Evolutionary conservation across 2,329 filamentous ascomycete species (phyloP).

Genomic region (Ophiostoma sp.): DNA sequence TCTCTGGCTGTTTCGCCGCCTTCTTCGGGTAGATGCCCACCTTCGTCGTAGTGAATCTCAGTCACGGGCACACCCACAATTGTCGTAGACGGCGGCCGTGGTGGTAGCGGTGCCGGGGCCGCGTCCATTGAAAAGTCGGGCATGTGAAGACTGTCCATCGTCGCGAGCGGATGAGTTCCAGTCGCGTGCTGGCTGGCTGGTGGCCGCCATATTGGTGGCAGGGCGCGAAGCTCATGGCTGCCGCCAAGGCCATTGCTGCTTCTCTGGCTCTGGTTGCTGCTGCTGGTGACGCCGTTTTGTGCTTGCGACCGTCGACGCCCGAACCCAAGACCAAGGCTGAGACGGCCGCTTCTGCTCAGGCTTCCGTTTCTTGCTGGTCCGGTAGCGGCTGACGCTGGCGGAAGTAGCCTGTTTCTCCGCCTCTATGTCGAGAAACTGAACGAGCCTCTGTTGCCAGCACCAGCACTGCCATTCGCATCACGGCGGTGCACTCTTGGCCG

Average conservation of each 20-base stretch:
- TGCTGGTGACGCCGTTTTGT: neutral
- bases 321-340: neutral
- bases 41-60: neutral
- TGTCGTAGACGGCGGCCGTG: neutral
- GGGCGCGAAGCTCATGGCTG: neutral
- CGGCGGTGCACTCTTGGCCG: neutral
- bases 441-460: neutral
- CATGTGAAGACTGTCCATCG: constrained; percentile 2
- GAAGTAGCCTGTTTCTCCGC: neutral
- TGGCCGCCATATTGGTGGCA: constrained; percentile 23
- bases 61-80: neutral
- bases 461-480: neutral
- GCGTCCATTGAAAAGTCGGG: neutral
- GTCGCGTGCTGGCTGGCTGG: constrained; percentile 26
- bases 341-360: neutral
- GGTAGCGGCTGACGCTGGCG: neutral
- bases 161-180: constrained; percentile 21
- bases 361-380: neutral
- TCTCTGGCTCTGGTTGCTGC: neutral
- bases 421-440: neutral
- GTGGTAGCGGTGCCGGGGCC: neutral
- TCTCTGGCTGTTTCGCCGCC: neutral
- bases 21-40: neutral
- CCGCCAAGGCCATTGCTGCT: neutral
- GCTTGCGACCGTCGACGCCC: constrained; percentile 1